Evolutionary conservation across 768 basidiomycete genomes (phyloP).

Genomic region (Lanmaoa rubissima): DNA sequence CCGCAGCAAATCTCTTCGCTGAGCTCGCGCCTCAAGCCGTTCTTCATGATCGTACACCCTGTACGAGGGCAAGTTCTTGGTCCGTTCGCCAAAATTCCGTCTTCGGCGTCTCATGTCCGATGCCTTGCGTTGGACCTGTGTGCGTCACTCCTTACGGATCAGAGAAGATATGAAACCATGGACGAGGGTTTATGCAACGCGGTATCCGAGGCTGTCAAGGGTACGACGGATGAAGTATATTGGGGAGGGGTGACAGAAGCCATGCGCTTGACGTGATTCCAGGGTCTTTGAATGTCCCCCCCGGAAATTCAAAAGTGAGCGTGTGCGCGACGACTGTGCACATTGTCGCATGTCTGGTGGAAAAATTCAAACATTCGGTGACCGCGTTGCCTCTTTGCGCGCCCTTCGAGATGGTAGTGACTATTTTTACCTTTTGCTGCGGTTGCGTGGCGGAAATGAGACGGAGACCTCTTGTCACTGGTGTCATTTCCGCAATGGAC

Average conservation of each 20-base stretch:
- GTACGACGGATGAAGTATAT: slow-evolving; percentile 27
- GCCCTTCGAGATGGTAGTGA: not conserved
- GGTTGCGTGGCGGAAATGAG: slow-evolving; percentile 17
- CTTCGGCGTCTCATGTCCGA: slow-evolving; percentile 38
- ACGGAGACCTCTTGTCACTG: not conserved
- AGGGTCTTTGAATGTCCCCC: not conserved
- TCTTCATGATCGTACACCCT: slow-evolving; percentile 78
- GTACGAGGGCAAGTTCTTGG: slow-evolving; percentile 69
- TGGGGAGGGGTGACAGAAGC: slow-evolving; percentile 34
- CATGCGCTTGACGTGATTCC: slow-evolving; percentile 30
- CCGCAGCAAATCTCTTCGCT: slow-evolving; percentile 49
- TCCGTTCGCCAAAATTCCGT: slow-evolving; percentile 71
- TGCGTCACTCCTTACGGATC: slow-evolving; percentile 29
- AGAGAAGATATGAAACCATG: slow-evolving; percentile 4
- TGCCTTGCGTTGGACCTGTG: slow-evolving; percentile 66
- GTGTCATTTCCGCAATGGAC: slow-evolving; percentile 3
- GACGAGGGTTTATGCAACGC: slow-evolving; percentile 23
- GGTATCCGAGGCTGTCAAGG: slow-evolving; percentile 27
- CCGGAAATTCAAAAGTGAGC: not conserved
- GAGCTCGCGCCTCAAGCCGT: slow-evolving; percentile 67
- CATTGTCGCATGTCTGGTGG: not conserved
- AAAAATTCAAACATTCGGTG: not conserved
- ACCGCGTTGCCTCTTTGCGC: slow-evolving; percentile 3
- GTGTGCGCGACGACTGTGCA: not conserved
- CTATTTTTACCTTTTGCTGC: slow-evolving; percentile 14